A percentile compares a stretch with the other conserved stretches of the same genome.
phyloP scores from a whole-genome alignment of 345 rosid species.

The Pseudoturritis turrita region DNA sequence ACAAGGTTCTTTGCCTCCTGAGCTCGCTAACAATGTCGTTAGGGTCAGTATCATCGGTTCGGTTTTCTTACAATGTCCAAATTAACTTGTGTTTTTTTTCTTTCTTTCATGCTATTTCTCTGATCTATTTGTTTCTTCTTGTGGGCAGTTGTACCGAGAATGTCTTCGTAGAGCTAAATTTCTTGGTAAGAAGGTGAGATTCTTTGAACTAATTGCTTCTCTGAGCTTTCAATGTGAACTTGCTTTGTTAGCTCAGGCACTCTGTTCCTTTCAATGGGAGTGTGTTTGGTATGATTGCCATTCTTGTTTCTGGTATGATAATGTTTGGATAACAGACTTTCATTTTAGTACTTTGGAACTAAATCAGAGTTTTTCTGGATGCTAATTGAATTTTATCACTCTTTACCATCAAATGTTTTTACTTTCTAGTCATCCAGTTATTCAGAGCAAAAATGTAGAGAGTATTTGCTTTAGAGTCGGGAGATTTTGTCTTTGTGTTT shows the following conservation, averaged over 20 bases:
- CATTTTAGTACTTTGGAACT: not conserved
- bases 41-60: conserved; percentile 51
- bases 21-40: conserved; percentile 79
- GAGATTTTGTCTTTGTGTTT: not conserved
- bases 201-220: not conserved
- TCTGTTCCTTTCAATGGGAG: not conserved
- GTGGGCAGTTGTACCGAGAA: conserved; percentile 80
- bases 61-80: not conserved
- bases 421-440: not conserved
- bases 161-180: conserved; percentile 94
- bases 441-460: not conserved
- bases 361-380: not conserved
- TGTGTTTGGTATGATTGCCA: not conserved
- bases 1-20: conserved; percentile 87
- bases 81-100: not conserved
- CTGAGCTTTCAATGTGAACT: not conserved
- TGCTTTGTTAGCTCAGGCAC: not conserved
- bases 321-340: not conserved
- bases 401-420: not conserved
- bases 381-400: not conserved
- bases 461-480: not conserved
- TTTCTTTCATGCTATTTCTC: not conserved
- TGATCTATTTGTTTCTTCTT: conserved; percentile 5
- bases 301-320: not conserved
- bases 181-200: conserved; percentile 65